Evolutionary conservation across 2,329 filamentous ascomycete genomes (phyloP).

Genomic region (Epicoccum sorghinum): DNA sequence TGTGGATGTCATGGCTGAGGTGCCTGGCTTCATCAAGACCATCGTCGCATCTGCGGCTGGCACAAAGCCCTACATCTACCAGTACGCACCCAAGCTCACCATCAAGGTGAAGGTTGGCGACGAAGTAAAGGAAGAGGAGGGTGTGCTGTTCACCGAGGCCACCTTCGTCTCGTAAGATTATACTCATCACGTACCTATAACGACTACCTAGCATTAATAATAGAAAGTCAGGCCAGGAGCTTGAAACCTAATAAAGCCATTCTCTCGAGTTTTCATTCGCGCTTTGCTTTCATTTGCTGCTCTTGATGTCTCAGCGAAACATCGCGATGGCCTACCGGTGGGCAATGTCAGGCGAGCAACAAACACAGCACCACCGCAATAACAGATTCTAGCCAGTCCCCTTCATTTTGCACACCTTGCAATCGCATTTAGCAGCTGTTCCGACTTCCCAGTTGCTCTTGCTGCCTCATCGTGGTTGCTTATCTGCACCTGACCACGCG

Average conservation of each 20-base stretch:
- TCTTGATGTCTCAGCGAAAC: background rate
- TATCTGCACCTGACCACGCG: slow-evolving; percentile 25
- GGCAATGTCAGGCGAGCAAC: background rate
- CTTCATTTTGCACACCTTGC: too few relatives aligned
- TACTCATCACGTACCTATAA: slow-evolving; percentile 21
- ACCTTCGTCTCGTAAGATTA: slow-evolving; percentile 84
- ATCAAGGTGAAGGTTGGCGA: slow-evolving; percentile 88
- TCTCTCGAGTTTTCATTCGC: slow-evolving; percentile 1
- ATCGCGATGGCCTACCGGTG: background rate
- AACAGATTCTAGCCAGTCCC: too few relatives aligned
- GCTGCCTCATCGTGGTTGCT: background rate
- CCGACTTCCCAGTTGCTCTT: background rate
- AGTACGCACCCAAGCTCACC: slow-evolving; percentile 76
- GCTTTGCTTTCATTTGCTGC: background rate
- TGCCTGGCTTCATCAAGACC: slow-evolving; percentile 93
- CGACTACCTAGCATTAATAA: slow-evolving; percentile 42
- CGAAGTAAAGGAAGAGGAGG: slow-evolving; percentile 77
- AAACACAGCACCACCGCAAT: too few relatives aligned
- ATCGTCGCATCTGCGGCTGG: slow-evolving; percentile 88
- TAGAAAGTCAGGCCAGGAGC: slow-evolving; percentile 39
- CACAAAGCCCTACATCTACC: slow-evolving; percentile 97
- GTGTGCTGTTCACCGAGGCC: slow-evolving; percentile 82
- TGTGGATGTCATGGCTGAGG: slow-evolving; percentile 95
- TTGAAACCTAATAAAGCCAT: slow-evolving; percentile 42
- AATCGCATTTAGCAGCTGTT: background rate